Base-by-base conservation (phyloP, 2,329 filamentous ascomycete species). In the Emericellopsis cladophorae region DNA sequence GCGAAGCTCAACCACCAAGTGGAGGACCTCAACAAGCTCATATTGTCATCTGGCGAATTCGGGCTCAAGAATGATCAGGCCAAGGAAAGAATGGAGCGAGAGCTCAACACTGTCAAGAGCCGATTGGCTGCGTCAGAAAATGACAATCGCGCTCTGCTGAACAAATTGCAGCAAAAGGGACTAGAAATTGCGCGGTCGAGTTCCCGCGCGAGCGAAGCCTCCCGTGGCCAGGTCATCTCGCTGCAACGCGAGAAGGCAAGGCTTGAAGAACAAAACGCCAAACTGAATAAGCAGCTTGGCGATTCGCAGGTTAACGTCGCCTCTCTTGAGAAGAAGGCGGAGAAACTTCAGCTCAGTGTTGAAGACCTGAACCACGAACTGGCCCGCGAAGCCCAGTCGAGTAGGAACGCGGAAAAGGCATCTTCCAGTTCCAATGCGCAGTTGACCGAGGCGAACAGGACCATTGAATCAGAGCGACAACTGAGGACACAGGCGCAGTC, bases 81-180 rank as follows among this genome's bases (percentile, higher is more conserved):
- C 48, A 96, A 96, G 59, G 88, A 95, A 57, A 81, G 92, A 31
- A 71, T 95, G 36, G 89, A 96, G 58, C 78, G 88, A 18, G 92
- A 98, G 56, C 72, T 96, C 7, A 81, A 86, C 18, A 95, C 90
- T 1, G 76, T 95, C 49, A 94, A 92, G 58, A 89, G 89, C 45
- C 81, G 90, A 18, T 68, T 98, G 33, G 74, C 82, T 7, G 92
- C 90, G 21, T 96, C 90, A 0, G 90, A 98, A 58, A 95, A 96
- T 51, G 90, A 96, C 62, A 96, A 96, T 53, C 81, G 87, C 40
- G 82, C 88, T 5, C 68, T 98, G n/a, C 72, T 96, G 48, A 96
- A 95, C 65, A 96, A 96, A 61, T 72, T 98, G 15, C 90, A 96
- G 54, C 90, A 96, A 54, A 96, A 96, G 67, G 92, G 93, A 24